phyloP scores from a whole-genome alignment of 2,329 filamentous ascomycete genomes.

The Pseudocercospora musae region DNA sequence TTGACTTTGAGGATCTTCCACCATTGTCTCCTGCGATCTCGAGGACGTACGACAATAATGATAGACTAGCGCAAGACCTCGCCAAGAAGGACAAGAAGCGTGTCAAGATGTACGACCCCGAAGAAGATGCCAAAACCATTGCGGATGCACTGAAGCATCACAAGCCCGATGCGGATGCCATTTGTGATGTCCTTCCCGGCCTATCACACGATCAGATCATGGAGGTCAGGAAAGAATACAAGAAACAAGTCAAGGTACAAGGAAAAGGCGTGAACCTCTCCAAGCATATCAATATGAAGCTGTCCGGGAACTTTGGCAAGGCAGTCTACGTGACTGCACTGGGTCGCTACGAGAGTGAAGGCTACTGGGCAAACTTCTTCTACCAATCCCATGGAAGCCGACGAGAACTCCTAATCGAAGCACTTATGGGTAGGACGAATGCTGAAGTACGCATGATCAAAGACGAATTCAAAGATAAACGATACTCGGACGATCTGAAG shows the following conservation, averaged over 20 bases:
- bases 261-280: conserved; percentile 79
- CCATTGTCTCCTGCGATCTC: conserved; percentile 35
- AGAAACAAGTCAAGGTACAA: conserved; percentile 79
- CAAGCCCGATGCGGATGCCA: conserved; percentile 63
- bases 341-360: conserved; percentile 86
- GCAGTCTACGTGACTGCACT: conserved; percentile 86
- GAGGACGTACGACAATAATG: conserved; percentile 18
- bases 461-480: conserved; percentile 83
- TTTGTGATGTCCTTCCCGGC: conserved; percentile 80
- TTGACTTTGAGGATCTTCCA: conserved; percentile 51
- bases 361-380: conserved; percentile 98
- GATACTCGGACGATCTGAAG: conserved; percentile 76
- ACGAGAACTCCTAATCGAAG: conserved; percentile 87
- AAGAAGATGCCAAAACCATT: conserved; percentile 72
- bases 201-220: conserved; percentile 85
- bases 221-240: conserved; percentile 84
- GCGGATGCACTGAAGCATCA: conserved; percentile 68
- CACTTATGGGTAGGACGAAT: conserved; percentile 85
- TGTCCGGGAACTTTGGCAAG: conserved; percentile 77
- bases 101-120: conserved; percentile 78
- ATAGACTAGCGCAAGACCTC: conserved; percentile 19
- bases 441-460: conserved; percentile 85
- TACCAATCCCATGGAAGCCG: conserved; percentile 84
- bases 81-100: conserved; percentile 52
- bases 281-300: conserved; percentile 81